phyloP scores from a whole-genome alignment of 805 yeast species.

The Sugiyamaella mastotermitis region DNA sequence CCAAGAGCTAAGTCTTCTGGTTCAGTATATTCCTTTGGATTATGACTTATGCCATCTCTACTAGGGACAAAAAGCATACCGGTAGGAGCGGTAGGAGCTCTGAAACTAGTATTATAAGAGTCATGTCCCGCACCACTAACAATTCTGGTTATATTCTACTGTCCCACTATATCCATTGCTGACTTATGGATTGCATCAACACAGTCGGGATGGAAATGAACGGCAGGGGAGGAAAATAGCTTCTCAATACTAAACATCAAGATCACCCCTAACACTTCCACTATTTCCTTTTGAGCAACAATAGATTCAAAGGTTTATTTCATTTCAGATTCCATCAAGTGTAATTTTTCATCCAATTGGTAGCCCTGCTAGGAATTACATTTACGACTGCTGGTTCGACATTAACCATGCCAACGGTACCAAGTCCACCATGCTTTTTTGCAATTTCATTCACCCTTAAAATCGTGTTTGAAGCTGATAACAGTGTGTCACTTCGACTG shows the following conservation, averaged over 20 bases:
- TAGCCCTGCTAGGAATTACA: slow-evolving; percentile 57
- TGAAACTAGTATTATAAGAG: slow-evolving; percentile 53
- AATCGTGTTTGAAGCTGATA: slow-evolving; percentile 53
- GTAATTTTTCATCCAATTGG: slow-evolving; percentile 34
- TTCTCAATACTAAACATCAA: too few relatives aligned
- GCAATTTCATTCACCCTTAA: slow-evolving; percentile 52
- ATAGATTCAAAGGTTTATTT: slow-evolving; percentile 1
- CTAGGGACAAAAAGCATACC: slow-evolving; percentile 70
- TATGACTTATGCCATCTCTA: slow-evolving; percentile 59
- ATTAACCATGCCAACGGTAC: slow-evolving; percentile 51
- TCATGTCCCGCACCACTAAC: slow-evolving; percentile 81
- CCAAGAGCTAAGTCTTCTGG: slow-evolving; percentile 61
- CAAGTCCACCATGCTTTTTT: slow-evolving; percentile 42
- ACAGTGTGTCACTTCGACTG: slow-evolving; percentile 53
- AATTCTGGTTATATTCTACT: slow-evolving; percentile 29
- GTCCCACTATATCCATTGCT: slow-evolving; percentile 30
- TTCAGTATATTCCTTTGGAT: slow-evolving; percentile 57
- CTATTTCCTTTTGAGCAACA: too few relatives aligned
- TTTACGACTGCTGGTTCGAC: slow-evolving; percentile 56
- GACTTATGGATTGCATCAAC: slow-evolving; percentile 46
- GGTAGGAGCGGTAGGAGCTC: slow-evolving; percentile 53
- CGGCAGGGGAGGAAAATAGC: slow-evolving; percentile 46
- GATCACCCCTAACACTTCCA: too few relatives aligned
- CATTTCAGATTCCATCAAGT: slow-evolving; percentile 1
- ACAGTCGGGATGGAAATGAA: slow-evolving; percentile 47